Percentiles rank a stretch among this genome's conserved stretches.
Evolutionary conservation across 805 yeast genomes (phyloP).

Genomic region (Clavispora carvajalis): DNA sequence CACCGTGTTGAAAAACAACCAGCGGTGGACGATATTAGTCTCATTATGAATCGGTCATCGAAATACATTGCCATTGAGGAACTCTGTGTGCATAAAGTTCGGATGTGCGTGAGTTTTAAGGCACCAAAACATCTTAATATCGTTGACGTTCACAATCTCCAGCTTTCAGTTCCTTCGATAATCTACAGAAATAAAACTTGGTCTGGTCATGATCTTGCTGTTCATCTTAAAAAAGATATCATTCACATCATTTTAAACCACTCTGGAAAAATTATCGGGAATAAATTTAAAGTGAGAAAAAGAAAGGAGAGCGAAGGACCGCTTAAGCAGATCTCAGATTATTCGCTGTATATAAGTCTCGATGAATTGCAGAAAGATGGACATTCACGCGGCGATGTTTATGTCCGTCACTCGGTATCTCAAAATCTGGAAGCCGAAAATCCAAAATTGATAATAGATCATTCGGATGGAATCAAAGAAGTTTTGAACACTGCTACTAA

Average conservation of each 20-base stretch:
- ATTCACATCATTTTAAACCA: conserved; percentile 54
- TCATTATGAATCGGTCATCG: conserved; percentile 40
- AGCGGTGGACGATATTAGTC: conserved; percentile 28
- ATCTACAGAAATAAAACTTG: conserved; percentile 57
- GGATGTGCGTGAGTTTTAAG: conserved; percentile 64
- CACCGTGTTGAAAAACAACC: too few relatives aligned
- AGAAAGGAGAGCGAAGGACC: conserved; percentile 23
- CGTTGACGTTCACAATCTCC: conserved; percentile 72
- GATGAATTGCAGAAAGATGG: conserved; percentile 34
- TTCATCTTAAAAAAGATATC: conserved; percentile 58
- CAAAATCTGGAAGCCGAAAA: background rate
- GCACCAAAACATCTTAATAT: conserved; percentile 67
- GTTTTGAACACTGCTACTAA: too few relatives aligned
- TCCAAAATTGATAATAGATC: background rate
- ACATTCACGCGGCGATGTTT: background rate
- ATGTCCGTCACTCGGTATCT: background rate
- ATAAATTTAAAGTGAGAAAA: conserved; percentile 52
- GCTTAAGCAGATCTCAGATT: conserved; percentile 36
- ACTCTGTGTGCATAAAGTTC: conserved; percentile 28
- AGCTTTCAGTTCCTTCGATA: conserved; percentile 52
- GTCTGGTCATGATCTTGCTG: conserved; percentile 64
- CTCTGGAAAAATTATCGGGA: conserved; percentile 74
- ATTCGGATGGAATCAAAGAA: background rate
- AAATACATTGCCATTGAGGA: conserved; percentile 37
- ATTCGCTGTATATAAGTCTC: conserved; percentile 32